Evolutionary conservation across 495 filamentous ascomycete species (phyloP), one percentile per base, ranked within the genome.

Genomic region (Penicillium waksmanii): DNA sequence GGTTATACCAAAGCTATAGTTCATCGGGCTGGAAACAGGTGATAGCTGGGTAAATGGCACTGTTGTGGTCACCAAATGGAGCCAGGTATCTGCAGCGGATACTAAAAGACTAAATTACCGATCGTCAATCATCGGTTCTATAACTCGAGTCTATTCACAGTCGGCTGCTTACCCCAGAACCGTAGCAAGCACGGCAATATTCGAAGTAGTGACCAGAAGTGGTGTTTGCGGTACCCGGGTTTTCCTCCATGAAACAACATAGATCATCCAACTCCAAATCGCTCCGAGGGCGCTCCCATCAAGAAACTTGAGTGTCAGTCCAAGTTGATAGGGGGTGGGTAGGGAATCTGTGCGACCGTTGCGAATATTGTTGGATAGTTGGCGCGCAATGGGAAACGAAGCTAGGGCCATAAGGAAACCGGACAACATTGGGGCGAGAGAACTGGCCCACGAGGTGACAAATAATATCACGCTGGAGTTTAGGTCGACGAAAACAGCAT

Each of bases 341-440:
- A 44, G 17, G 7, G 42, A 44, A 9, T 44, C 42, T 6, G 42
- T 18, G n/a, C 42, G 17, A 44, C 42, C 42, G 8, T 44, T 44
- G 4, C 17, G 42, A 19, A 44, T 44, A n/a, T 17, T 44, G 8
- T 17, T 44, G 1, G 42, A 44, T 6, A 44, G 17, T 6, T 17
- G 42, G 42, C 42, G 42, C 7, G 42, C 17, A 17, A 44, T 44
- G n/a, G 42, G 42, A 18, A 44, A 44, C 17, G 42, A 44, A 44
- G 42, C 42, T n/a, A 44, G 17, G 2, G 42, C 42, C 42, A 44
- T 44, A 9, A 44, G 4, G 17, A 44, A 44, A 7, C 42, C 42
- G 7, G 42, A 17, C 42, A 44, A 44, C 42, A 44, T 44, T 17
- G 42, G 42, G 0, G 42, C 42, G 3, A 44, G 17, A 44, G 42